These are phyloP conservation scores for Fraxinus americana DNA, from an alignment of 257 asterid species.

Conservation along the genomic window DNA sequence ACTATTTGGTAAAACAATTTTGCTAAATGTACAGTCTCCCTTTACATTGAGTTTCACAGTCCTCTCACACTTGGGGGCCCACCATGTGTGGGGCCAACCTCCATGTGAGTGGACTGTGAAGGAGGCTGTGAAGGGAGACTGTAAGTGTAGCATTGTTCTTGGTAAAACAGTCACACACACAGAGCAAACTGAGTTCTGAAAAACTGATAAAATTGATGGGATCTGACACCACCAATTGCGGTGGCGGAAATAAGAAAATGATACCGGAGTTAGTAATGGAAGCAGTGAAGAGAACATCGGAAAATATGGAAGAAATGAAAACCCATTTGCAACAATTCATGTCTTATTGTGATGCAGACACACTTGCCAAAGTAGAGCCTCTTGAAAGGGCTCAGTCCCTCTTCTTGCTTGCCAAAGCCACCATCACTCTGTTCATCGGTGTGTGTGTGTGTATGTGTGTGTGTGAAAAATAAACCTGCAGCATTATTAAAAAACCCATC, in stretches of 20 bases:
- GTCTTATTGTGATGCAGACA: constrained; percentile 58
- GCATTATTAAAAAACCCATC: neutral
- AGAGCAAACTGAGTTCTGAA: neutral
- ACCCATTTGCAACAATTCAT: constrained; percentile 62
- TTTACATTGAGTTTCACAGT: too few relatives aligned
- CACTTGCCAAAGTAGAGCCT: constrained; percentile 69
- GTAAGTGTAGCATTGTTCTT: too few relatives aligned
- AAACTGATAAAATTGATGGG: constrained; percentile 30
- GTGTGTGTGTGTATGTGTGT: constrained; percentile 30
- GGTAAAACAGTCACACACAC: neutral
- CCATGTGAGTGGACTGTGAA: too few relatives aligned
- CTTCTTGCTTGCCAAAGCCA: constrained; percentile 66
- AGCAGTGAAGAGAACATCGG: constrained; percentile 70
- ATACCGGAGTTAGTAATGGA: constrained; percentile 72
- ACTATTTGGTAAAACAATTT: too few relatives aligned
- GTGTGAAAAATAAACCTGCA: neutral
- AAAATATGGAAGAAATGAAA: constrained; percentile 65
- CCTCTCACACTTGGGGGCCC: too few relatives aligned
- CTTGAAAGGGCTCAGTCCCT: constrained; percentile 77
- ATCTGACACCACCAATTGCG: constrained; percentile 33
- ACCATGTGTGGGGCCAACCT: too few relatives aligned
- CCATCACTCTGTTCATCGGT: constrained; percentile 73
- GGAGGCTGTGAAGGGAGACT: too few relatives aligned
- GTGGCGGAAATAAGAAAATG: constrained; percentile 21
- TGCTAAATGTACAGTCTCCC: too few relatives aligned